phyloP scores from a whole-genome alignment of 768 basidiomycete species.

The Suillus decipiens region DNA sequence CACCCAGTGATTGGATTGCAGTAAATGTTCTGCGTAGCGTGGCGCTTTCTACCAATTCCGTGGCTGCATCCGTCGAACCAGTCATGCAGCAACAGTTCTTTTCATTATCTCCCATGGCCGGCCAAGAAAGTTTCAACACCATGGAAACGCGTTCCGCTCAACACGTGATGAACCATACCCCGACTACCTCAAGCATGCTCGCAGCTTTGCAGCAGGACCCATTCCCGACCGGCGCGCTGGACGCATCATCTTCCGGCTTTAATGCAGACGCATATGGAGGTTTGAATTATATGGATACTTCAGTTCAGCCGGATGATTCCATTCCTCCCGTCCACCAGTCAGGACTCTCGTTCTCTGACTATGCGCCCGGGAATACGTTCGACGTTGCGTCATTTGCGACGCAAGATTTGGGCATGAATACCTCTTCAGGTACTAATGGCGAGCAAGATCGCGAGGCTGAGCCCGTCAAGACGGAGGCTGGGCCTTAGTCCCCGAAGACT shows the following conservation, averaged over 20 bases:
- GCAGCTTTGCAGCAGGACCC: constrained; percentile 81
- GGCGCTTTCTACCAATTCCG: constrained; percentile 87
- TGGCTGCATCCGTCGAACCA: constrained; percentile 89
- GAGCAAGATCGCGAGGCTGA: constrained; percentile 68
- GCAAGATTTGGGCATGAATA: constrained; percentile 64
- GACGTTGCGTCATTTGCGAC: constrained; percentile 70
- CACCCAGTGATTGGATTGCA: constrained; percentile 84
- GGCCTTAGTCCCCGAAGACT: constrained; percentile 26
- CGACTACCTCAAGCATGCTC: constrained; percentile 89
- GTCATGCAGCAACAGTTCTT: constrained; percentile 91
- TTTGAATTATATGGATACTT: constrained; percentile 76
- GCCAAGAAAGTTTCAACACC: constrained; percentile 74
- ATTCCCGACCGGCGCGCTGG: constrained; percentile 66
- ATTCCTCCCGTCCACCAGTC: constrained; percentile 60
- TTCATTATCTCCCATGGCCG: constrained; percentile 85
- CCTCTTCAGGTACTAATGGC: constrained; percentile 49
- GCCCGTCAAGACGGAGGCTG: constrained; percentile 65
- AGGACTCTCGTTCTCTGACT: constrained; percentile 73
- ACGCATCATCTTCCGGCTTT: constrained; percentile 62
- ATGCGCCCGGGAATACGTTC: constrained; percentile 61
- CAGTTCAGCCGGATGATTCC: constrained; percentile 63
- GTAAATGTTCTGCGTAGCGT: constrained; percentile 86
- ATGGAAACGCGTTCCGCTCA: constrained; percentile 60
- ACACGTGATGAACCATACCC: constrained; percentile 74
- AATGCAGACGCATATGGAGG: constrained; percentile 69